Conservation (phyloP, 2,329 filamentous ascomycete genomes). For the Fusarium transvaalense region DNA sequence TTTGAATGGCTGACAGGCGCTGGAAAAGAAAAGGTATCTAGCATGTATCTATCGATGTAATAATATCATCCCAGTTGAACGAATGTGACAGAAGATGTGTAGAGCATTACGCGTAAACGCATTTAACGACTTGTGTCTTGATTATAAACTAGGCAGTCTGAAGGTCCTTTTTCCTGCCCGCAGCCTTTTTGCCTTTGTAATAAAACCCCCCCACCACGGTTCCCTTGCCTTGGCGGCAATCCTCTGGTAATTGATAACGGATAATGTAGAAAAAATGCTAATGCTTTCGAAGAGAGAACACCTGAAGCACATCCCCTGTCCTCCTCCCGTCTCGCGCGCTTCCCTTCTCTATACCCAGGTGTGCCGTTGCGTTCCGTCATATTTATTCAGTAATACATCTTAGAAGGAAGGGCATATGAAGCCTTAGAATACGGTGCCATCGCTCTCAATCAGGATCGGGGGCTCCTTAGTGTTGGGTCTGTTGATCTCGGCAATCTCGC, state of each 20-base stretch:
- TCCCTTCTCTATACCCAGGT: slow-evolving; percentile 34
- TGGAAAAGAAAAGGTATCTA: slow-evolving; percentile 25
- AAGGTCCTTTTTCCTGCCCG: slow-evolving; percentile 36
- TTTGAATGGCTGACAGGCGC: slow-evolving; percentile 13
- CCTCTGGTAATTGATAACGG: slow-evolving; percentile 36
- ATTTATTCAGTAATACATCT: slow-evolving; percentile 41
- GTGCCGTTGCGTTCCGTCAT: slow-evolving; percentile 37
- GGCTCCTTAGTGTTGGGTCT: slow-evolving; percentile 96
- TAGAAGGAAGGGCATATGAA: slow-evolving; percentile 24
- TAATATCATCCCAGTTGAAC: slow-evolving; percentile 13
- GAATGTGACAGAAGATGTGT: slow-evolving; percentile 1
- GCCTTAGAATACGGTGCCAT: slow-evolving; percentile 91
- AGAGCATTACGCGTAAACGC: slow-evolving; percentile 24
- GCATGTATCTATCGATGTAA: slow-evolving; percentile 37
- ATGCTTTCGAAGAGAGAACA: slow-evolving; percentile 37
- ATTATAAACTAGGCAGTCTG: slow-evolving; percentile 44
- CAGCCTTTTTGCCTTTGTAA: slow-evolving; percentile 32
- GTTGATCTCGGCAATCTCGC: slow-evolving; percentile 95
- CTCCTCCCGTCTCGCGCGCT: slow-evolving; percentile 7
- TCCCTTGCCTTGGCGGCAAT: slow-evolving; percentile 14
- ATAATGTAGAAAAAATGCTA: slow-evolving; percentile 39
- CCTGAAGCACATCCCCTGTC: slow-evolving; percentile 21
- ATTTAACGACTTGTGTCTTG: slow-evolving; percentile 38
- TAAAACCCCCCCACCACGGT: slow-evolving; percentile 8
- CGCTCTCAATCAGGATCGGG: slow-evolving; percentile 94